Base-by-base conservation (phyloP, 2,329 filamentous ascomycete genomes). In the Pseudogymnoascus sp. region DNA sequence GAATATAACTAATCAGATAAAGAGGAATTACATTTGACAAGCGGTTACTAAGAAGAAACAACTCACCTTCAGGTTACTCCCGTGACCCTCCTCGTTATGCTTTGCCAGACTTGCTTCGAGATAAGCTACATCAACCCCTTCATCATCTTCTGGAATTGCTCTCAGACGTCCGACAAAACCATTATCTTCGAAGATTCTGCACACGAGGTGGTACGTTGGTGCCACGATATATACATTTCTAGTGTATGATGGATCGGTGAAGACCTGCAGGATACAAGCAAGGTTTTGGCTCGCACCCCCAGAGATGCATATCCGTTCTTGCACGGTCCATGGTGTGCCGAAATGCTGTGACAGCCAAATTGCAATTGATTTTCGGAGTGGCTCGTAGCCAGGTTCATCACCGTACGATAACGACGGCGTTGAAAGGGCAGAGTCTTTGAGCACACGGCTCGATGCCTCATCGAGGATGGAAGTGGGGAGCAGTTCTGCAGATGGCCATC, bases 201-300 rank as follows among this genome's bases (percentile, higher is more conserved):
- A 92, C 0, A 86, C 89, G n/a, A 96, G 78, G 73, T 90, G 89
- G 71, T 96, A 96, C 54, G 87, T 88, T 4, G 92, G 92, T 17
- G 88, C 85, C 1, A 92, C 84, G 74, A 92, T 82, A 88, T 90
- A 96, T 8, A 96, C 79, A 66, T 84, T 84, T 50, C 82, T 78
- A 1, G 92, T 96, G 69, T 86, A 87, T 2, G 78, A 74, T 0
- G 90, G 88, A 71, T 96, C 92, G 0, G 90, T 89, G 70, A 88
- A 96, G 31, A 88, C 88, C 72, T 88, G 84, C 58, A 96, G 76
- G 3, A 96, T 76, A 69, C 85, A 88, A 0, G 88, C 90, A 2
- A 96, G 73, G 70, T 87, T 92, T 78, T 96, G 92, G 66, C 85
- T 90, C 2, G 92, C 92, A 13, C 92, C 92, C 47, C 92, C 91